Base-by-base conservation (phyloP, 1,284 basidiomycete species). In the Neolentinus lepideus region DNA sequence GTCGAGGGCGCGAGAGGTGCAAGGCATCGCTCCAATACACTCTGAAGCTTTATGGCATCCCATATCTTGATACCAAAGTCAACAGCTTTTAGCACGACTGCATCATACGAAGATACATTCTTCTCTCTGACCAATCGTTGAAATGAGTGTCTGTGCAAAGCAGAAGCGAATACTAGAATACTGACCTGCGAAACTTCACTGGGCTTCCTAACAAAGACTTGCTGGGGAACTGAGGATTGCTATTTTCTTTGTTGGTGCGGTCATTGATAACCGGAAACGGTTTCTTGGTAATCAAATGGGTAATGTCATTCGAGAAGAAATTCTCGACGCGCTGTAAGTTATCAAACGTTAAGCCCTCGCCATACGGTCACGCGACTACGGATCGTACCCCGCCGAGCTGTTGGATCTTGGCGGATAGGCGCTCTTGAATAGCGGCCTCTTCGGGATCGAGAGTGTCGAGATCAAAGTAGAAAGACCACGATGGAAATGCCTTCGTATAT, bases 41-140 rank as follows among this genome's bases (percentile, higher is more conserved):
- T 94, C 67, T 91, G 75, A 8, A 90, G 76, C 66, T 90, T 90
- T 19, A 81, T 71, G 3, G 86, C 74, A 38, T 74, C 84, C 95
- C 97, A 99, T 27, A 98, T 84, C 71, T 98, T 98, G 70, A 94
- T 90, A 35, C 83, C 81, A 61, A 90, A 88, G 33, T 78, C 77
- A 51, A 83, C 73, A 1, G 94, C 94, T 67, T 94, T 92, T 56
- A 78, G 71, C 3, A 92, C 77, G 31, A 94, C 54, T 19, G 61
- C 59, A 14, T 58, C 52, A 31, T 54, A 31, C 8, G 60, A 16
- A n/a, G 6, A 58, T 22, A 55, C 43, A n/a, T 69, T 64, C 21
- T 63, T 60, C 10, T 50, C 27, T 29, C 47, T 50, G 16, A 4
- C 22, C 16, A 50, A 11, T 14, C 4, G 47, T 16, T 11, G 8